Evolutionary conservation across 352 stramenopile genomes (phyloP), one percentile per base, ranked within the genome.

Genomic region (Phytophthora europaea): DNA sequence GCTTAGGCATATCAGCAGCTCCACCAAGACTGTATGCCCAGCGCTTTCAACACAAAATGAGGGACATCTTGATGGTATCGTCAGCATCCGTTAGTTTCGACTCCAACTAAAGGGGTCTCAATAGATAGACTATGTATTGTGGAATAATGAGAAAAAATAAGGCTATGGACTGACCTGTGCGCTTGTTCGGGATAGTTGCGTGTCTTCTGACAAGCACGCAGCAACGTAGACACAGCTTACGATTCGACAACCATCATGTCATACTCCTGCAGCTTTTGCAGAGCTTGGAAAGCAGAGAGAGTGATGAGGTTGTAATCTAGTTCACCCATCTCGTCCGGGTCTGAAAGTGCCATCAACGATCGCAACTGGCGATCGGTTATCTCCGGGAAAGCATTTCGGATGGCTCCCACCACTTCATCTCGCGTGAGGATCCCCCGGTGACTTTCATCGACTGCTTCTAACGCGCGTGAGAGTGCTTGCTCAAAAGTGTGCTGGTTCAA

Each of bases 191-290:
- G 8, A 12, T 23, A 22, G 18, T 9, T 50, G 20, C 15, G 55
- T 10, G 16, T 23, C n/a, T 33, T 62, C 10, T 8, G 31, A 26
- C 3, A 15, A 48, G 20, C 28, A 47, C 26, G 26, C 26, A 31
- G 28, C 28, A 31, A 43, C 13, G 36, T 18, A 18, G 36, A 57
- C 20, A 52, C 18, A 15, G 38, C 38, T 84, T 26, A 94, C 43
- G 82, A 82, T 68, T 92, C 85, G 51, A 83, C 74, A 59, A 93
- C 85, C 83, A 93, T 94, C 76, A 88, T 83, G 72, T 91, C 87
- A 65, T 96, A 96, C 66, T 96, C 87, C 59, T 96, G 83, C 18
- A 96, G 77, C 65, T 91, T 92, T 73, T 96, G 87, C 22, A 94
- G 64, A 34, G 83, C 80, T 58, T 91, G 86, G 69, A 94, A 96